phyloP scores from a whole-genome alignment of 441 rosid species.

The Francoa sonchifolia region DNA sequence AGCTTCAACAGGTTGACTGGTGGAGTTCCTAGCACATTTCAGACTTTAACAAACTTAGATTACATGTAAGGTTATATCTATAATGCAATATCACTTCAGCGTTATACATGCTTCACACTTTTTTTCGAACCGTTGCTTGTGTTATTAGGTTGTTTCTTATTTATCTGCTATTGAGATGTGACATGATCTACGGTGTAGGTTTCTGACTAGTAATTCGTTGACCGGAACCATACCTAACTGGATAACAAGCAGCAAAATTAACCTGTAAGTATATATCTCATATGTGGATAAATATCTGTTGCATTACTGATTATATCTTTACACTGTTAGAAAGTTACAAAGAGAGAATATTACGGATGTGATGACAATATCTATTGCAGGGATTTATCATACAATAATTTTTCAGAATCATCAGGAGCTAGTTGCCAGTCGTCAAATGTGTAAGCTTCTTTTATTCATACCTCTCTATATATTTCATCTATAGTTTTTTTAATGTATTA shows the following conservation, averaged over 20 bases:
- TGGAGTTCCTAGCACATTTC: constrained; percentile 23
- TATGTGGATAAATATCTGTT: background rate
- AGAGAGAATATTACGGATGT: no score
- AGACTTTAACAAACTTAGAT: constrained; percentile 3
- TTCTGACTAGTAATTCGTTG: constrained; percentile 58
- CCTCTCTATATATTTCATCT: background rate
- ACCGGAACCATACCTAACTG: constrained; percentile 45
- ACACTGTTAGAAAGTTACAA: no score
- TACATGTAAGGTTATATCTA: constrained; percentile 24
- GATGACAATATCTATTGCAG: constrained; percentile 24
- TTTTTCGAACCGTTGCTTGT: no score
- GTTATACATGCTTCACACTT: no score
- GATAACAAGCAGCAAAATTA: constrained; percentile 12
- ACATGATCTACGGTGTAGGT: constrained; percentile 27
- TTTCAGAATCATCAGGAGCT: constrained; percentile 23
- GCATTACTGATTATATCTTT: no score
- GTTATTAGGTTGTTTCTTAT: background rate
- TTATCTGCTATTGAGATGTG: background rate
- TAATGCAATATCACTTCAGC: background rate
- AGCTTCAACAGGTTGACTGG: constrained; percentile 64
- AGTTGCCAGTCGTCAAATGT: constrained; percentile 30
- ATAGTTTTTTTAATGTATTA: background rate
- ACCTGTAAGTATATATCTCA: constrained; percentile 25
- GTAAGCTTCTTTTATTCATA: constrained; percentile 29
- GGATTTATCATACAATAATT: constrained; percentile 83